Evolutionary conservation across 2,329 filamentous ascomycete genomes (phyloP).

Genomic region (Capronia epimyces): DNA sequence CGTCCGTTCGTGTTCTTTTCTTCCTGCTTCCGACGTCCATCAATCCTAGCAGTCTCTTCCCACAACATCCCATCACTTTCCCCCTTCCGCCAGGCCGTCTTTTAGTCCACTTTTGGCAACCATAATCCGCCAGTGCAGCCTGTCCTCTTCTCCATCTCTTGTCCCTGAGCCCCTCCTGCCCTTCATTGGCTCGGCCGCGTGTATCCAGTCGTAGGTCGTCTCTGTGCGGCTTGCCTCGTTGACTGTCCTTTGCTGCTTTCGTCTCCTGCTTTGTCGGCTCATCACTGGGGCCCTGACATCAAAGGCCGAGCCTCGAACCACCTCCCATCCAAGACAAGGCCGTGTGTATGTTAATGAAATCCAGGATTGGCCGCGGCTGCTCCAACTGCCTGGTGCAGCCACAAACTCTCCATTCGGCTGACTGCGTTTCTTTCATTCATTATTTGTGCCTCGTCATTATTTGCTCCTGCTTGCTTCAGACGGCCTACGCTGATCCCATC

Average conservation of each 20-base stretch:
- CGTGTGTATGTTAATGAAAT: slow-evolving; percentile 20
- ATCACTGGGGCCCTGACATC: slow-evolving; percentile 24
- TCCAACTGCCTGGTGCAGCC: slow-evolving; percentile 23
- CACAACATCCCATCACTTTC: slow-evolving; percentile 26
- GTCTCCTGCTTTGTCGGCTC: slow-evolving; percentile 15
- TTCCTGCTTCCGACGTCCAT: slow-evolving; percentile 17
- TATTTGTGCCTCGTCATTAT: slow-evolving; percentile 17
- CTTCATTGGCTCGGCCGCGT: slow-evolving; percentile 21
- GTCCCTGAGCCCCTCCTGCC: slow-evolving; percentile 10
- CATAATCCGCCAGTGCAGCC: slow-evolving; percentile 23
- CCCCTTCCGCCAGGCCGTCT: slow-evolving; percentile 26
- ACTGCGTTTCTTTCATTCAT: slow-evolving; percentile 21
- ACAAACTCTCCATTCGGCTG: slow-evolving; percentile 26
- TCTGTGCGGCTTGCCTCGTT: slow-evolving; percentile 24
- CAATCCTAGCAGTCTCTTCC: slow-evolving; percentile 26
- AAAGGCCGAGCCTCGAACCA: slow-evolving; percentile 28
- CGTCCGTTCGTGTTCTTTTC: slow-evolving; percentile 15
- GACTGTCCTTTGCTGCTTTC: slow-evolving; percentile 16
- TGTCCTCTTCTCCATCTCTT: slow-evolving; percentile 20
- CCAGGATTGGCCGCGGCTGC: slow-evolving; percentile 22
- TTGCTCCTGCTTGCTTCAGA: slow-evolving; percentile 16
- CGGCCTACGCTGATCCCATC: slow-evolving; percentile 1
- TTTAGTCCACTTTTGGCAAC: slow-evolving; percentile 28
- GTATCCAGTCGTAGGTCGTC: slow-evolving; percentile 24
- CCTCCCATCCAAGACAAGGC: slow-evolving; percentile 28